phyloP scores from a whole-genome alignment of 345 rosid genomes.

The Eucalyptus pauciflora region DNA sequence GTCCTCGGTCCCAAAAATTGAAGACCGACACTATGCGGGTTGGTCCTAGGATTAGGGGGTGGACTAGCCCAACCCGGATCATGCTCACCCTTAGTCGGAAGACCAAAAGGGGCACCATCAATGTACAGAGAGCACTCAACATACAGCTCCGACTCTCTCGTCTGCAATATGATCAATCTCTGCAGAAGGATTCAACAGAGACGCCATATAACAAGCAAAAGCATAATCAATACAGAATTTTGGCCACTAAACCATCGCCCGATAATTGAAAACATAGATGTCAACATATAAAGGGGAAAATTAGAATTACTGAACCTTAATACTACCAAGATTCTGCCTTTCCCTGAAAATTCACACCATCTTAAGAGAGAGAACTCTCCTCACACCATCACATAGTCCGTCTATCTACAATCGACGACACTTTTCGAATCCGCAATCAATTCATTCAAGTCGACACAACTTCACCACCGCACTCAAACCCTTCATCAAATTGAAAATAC shows the following conservation, averaged over 20 bases:
- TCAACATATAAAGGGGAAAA: not conserved
- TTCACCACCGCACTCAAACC: not conserved
- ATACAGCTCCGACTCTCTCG: constrained; percentile 62
- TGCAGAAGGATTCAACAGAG: not conserved
- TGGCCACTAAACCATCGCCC: not conserved
- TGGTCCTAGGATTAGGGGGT: no score
- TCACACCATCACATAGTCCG: not conserved
- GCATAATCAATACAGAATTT: not conserved
- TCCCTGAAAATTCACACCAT: not conserved
- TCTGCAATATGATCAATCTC: constrained; percentile 35
- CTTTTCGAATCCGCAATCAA: not conserved
- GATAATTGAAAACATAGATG: not conserved
- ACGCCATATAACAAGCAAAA: not conserved
- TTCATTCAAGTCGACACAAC: not conserved
- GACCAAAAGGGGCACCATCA: constrained; percentile 91
- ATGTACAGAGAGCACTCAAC: constrained; percentile 26
- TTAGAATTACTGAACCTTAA: not conserved
- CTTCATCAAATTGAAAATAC: not conserved
- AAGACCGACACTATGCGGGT: no score
- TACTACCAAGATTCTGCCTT: not conserved
- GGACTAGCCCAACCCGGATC: no score
- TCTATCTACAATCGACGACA: not conserved
- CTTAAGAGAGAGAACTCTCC: not conserved
- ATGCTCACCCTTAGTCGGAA: constrained; percentile 13
- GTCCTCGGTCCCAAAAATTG: no score